phyloP scores from a whole-genome alignment of 805 yeast genomes.

The Pichia paraexigua region DNA sequence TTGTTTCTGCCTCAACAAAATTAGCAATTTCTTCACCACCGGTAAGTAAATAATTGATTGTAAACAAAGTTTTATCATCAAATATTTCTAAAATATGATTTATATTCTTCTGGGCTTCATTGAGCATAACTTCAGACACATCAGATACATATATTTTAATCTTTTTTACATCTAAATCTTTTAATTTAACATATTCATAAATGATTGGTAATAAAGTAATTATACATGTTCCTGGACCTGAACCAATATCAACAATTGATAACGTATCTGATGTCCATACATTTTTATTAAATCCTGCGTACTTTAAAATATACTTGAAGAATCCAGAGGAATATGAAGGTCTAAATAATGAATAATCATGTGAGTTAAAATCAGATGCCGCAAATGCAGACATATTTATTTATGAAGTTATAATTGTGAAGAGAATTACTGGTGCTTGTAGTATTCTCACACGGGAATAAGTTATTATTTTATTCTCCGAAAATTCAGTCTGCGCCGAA shows the following conservation, averaged over 20 bases:
- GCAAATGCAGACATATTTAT: slow-evolving; percentile 56
- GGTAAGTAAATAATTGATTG: slow-evolving; percentile 9
- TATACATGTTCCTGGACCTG: slow-evolving; percentile 49
- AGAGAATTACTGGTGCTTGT: too few relatives aligned
- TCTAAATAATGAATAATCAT: slow-evolving; percentile 47
- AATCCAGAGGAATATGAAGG: slow-evolving; percentile 58
- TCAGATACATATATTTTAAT: slow-evolving; percentile 37
- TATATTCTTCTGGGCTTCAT: slow-evolving; percentile 29
- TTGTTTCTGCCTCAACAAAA: slow-evolving; percentile 17
- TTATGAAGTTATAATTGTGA: not conserved
- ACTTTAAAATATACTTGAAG: slow-evolving; percentile 31
- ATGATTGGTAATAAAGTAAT: slow-evolving; percentile 35
- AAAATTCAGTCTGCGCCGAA: not conserved
- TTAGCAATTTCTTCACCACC: slow-evolving; percentile 21
- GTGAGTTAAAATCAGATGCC: slow-evolving; percentile 41
- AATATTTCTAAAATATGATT: not conserved
- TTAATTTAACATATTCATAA: slow-evolving; percentile 7
- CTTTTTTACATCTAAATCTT: not conserved
- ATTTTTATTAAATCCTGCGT: not conserved
- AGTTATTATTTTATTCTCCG: not conserved
- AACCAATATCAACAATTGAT: slow-evolving; percentile 43
- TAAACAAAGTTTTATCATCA: not conserved
- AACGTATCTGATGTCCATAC: not conserved
- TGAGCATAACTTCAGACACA: slow-evolving; percentile 39
- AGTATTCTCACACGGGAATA: not conserved